These are phyloP conservation scores for Maudiozyma serrabonitensis DNA, from an alignment of 805 yeast species.

Conservation along the genomic window DNA sequence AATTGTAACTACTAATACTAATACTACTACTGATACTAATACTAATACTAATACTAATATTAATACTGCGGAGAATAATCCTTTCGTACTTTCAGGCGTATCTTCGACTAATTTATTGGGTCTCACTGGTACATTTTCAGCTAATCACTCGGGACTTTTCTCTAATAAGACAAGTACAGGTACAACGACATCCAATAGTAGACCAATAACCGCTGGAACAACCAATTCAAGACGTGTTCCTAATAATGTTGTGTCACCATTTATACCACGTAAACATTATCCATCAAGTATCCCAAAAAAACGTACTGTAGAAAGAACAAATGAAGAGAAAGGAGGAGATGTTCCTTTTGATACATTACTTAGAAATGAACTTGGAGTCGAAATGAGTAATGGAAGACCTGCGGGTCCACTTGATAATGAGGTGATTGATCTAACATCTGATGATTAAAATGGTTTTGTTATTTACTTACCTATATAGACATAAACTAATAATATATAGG, in stretches of 20 bases:
- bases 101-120: slow-evolving; percentile 1
- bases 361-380: slow-evolving; percentile 1
- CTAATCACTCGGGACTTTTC: background rate
- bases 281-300: slow-evolving; percentile 21
- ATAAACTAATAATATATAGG: too few species aligned
- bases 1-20: too few species aligned
- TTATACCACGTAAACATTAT: slow-evolving; percentile 26
- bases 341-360: background rate
- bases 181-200: too few species aligned
- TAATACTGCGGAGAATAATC: background rate
- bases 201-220: too few species aligned
- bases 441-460: background rate
- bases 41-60: background rate
- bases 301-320: slow-evolving; percentile 9
- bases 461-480: too few species aligned
- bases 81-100: background rate
- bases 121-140: background rate
- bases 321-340: background rate
- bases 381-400: background rate
- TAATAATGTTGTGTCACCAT: slow-evolving; percentile 17
- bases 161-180: background rate
- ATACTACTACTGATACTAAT: background rate
- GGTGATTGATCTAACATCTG: slow-evolving; percentile 10
- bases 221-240: slow-evolving; percentile 1
- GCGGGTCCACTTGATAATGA: background rate